Evolutionary conservation across 2,329 filamentous ascomycete species (phyloP), one percentile per base, ranked within the genome.

Genomic region (Calonectria pteridis): DNA sequence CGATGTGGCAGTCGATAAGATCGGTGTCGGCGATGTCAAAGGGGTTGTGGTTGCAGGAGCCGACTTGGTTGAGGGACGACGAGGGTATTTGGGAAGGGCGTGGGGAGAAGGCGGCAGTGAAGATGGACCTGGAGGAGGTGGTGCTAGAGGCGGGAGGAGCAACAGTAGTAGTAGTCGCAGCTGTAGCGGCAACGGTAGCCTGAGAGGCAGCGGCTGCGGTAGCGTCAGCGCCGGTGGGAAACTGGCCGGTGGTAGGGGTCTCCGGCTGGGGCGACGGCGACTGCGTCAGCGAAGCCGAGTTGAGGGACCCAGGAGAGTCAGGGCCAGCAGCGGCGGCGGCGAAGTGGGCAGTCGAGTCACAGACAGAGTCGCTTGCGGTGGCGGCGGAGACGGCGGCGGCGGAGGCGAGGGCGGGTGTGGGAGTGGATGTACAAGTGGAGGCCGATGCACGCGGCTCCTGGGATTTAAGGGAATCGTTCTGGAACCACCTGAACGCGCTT

Each of bases 261-360:
- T 78, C 78, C 68, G 83, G 82, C 76, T 84, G 83, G 77, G 83
- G 83, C 78, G 83, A 84, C 72, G 83, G 81, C 73, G 82, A 83
- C 77, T 82, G 83, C 77, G 83, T 84, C 78, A 82, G 80, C 75
- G 83, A 82, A 73, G 76, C 78, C 73, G 82, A 84, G 77, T 79
- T 81, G 76, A 83, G 79, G 69, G 82, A 83, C 73, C 78, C 82
- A 76, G 82, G 81, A 77, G 83, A 83, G 77, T 82, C 82, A 78
- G 81, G 78, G 75, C 77, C 76, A 76, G 77, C 74, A 76, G 79
- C 75, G 74, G 74, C 73, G 72, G 74, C 71, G 79, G 74, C 73
- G 75, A 78, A 76, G 77, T 78, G 76, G 75, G 71, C 72, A 76
- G 67, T 74, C 75, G 74, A 79, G 79, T 79, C 76, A 76, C 77